Conservation (phyloP, 1,139 yeast genomes). For the Pichia sp. region DNA sequence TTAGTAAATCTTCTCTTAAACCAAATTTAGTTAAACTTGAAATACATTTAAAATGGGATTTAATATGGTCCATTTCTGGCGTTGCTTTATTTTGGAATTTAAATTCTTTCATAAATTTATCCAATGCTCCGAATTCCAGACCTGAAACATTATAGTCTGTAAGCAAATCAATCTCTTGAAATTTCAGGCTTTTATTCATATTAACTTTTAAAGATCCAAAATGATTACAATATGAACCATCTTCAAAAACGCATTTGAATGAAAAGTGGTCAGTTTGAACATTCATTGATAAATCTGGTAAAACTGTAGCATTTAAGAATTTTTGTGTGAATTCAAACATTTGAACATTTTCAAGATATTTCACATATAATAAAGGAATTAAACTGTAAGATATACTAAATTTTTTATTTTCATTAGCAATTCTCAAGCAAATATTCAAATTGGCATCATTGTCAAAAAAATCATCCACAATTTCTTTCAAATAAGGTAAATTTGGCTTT, state of each 20-base stretch:
- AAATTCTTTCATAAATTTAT: slow-evolving; percentile 19
- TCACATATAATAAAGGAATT: slow-evolving; percentile 39
- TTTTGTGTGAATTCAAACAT: slow-evolving; percentile 56
- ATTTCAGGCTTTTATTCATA: slow-evolving; percentile 54
- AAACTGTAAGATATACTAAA: slow-evolving; percentile 61
- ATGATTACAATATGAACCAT: slow-evolving; percentile 64
- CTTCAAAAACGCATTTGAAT: slow-evolving; percentile 51
- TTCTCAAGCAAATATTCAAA: slow-evolving; percentile 39
- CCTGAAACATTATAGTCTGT: slow-evolving; percentile 35
- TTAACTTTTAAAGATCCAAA: slow-evolving; percentile 54
- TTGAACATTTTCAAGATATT: slow-evolving; percentile 50
- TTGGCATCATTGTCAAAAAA: slow-evolving; percentile 45
- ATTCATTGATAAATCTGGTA: slow-evolving; percentile 60
- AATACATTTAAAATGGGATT: slow-evolving; percentile 35
- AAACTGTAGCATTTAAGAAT: slow-evolving; percentile 58
- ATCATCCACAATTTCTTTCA: slow-evolving; percentile 42
- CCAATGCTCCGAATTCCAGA: slow-evolving; percentile 36
- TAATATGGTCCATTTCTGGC: slow-evolving; percentile 17
- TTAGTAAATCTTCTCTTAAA: slow-evolving; percentile 56
- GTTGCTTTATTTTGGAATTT: slow-evolving; percentile 10
- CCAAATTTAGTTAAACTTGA: slow-evolving; percentile 48
- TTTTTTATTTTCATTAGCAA: slow-evolving; percentile 43
- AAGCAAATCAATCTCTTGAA: slow-evolving; percentile 67
- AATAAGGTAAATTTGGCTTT: slow-evolving; percentile 29
- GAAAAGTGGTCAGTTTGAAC: slow-evolving; percentile 55